Evolutionary conservation across 2,329 filamentous ascomycete species (phyloP).

Genomic region (Colletotrichum noveboracense): DNA sequence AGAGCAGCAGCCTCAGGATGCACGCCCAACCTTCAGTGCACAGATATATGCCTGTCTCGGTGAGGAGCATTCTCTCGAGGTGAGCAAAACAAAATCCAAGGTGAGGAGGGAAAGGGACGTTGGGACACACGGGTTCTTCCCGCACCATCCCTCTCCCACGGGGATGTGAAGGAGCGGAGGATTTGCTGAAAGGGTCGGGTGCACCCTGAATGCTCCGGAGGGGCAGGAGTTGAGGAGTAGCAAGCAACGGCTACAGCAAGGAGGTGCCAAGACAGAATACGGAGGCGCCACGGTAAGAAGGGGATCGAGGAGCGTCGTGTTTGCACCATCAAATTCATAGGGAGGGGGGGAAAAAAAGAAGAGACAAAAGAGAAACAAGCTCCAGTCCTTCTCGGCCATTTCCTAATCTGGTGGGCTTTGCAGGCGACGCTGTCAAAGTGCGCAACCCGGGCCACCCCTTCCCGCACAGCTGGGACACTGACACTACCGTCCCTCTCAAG

Average conservation of each 20-base stretch:
- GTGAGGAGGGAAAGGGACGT: neutral
- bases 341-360: neutral
- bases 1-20: neutral
- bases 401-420: conserved; percentile 5
- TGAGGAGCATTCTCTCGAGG: neutral
- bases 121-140: neutral
- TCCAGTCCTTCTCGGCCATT: conserved; percentile 3
- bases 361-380: conserved; percentile 9
- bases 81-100: neutral
- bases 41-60: neutral
- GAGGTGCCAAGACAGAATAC: neutral
- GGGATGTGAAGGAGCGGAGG: neutral
- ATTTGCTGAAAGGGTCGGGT: neutral
- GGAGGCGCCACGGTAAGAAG: neutral
- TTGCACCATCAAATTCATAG: neutral
- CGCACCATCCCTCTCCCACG: neutral
- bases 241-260: neutral
- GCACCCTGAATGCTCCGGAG: neutral
- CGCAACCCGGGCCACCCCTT: neutral
- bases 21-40: neutral
- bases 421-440: conserved; percentile 6
- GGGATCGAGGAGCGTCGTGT: neutral
- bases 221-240: neutral
- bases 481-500: neutral
- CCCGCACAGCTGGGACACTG: neutral